phyloP scores from a whole-genome alignment of 371 early-diverging fungal species.

The Mortierella sp. region DNA sequence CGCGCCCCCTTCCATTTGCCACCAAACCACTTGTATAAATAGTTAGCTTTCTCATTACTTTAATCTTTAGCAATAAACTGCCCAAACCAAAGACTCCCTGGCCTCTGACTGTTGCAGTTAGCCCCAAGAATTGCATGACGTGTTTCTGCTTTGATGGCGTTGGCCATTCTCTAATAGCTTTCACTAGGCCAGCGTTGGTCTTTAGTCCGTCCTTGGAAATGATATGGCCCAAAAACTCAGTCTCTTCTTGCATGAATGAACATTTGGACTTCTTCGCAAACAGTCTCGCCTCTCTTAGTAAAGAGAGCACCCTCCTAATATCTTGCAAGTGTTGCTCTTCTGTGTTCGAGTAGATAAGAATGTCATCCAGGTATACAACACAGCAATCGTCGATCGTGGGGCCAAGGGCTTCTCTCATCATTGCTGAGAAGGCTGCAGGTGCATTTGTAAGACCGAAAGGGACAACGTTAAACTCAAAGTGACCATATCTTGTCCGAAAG shows the following conservation, averaged over 20 bases:
- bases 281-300: slow-evolving; percentile 51
- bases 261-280: slow-evolving; percentile 63
- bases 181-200: not conserved
- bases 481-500: slow-evolving; percentile 46
- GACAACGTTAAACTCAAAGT: slow-evolving; percentile 54
- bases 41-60: too few relatives aligned
- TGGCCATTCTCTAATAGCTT: not conserved
- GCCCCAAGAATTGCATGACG: slow-evolving; percentile 61
- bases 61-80: too few relatives aligned
- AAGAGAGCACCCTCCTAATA: slow-evolving; percentile 47
- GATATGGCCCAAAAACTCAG: slow-evolving; percentile 16
- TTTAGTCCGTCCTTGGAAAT: not conserved
- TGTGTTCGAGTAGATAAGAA: slow-evolving; percentile 61
- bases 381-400: slow-evolving; percentile 54
- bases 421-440: slow-evolving; percentile 56
- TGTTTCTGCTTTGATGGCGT: slow-evolving; percentile 13
- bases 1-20: too few relatives aligned
- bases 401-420: slow-evolving; percentile 54
- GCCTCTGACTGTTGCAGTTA: too few relatives aligned
- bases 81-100: too few relatives aligned
- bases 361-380: slow-evolving; percentile 67
- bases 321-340: slow-evolving; percentile 60
- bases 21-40: too few relatives aligned
- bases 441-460: slow-evolving; percentile 60
- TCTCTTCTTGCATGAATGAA: slow-evolving; percentile 20